Base-by-base conservation (phyloP, 108 stramenopile species). In the Pelagomonas calceolata region DNA sequence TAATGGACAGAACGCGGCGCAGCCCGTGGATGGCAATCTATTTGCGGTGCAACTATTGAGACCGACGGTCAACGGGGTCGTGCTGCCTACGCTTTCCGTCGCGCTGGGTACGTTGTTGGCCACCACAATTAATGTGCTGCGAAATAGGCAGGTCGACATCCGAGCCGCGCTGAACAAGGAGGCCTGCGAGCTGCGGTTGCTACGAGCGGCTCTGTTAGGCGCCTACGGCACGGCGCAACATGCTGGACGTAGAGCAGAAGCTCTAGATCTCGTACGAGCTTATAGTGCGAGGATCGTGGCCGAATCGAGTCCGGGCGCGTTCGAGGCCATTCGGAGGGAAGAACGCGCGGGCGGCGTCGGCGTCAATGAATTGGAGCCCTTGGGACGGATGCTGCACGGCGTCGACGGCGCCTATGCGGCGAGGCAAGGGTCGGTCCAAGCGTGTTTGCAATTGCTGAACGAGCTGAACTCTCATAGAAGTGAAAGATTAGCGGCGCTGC, bases 181-280 rank as follows among this genome's bases (percentile, higher is more conserved):
- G 72, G 70, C 79, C 32, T 76, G 79, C 64, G 75, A 79, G 34
- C 66, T 79, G 5, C 75, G 79, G 31, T 36, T 79, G 16, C 51
- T 79, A 30, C 75, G 79, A 18, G 63, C 75, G 64, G 75, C 79
- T 1, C 66, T 79, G 0, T 76, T 79, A 44, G 79, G 79, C 5
- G 73, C 75, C 74, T 79, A 65, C 69, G 79, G 79, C 21, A 79
- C 79, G 36, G 37, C 70, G 51, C 79, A 79, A 34, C 79, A 79
- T 63, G 75, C 79, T 64, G 67, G 66, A 0, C 46, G 79, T 34
- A 35, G 79, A 35, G 63, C 68, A 3, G 51, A 76, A 4, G 79
- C 79, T 30, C 72, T 79, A 21, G 15, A 43, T 16, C 65, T 76
- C 36, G 36, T 79, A 1, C 63, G 60, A 30, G 66, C 63, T 15